A percentile compares a stretch with the other conserved stretches of the same genome.
Conservation (phyloP, 2,329 filamentous ascomycete species). For the Lasiodiplodia theobromae region DNA sequence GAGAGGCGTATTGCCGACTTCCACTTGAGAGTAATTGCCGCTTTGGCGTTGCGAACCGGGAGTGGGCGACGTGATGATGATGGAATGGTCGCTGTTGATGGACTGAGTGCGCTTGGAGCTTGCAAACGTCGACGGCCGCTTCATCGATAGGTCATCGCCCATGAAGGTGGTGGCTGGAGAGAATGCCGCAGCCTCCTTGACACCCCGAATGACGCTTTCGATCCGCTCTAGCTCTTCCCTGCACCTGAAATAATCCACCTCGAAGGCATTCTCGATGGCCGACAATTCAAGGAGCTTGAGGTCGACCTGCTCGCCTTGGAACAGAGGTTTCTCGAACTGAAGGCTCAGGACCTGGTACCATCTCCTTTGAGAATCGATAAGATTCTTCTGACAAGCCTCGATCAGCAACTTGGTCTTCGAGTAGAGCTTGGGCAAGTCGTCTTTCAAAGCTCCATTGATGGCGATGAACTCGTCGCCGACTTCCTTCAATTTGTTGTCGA, state of each 20-base stretch:
- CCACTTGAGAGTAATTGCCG: constrained; percentile 29
- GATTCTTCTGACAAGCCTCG: constrained; percentile 80
- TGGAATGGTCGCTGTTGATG: constrained; percentile 48
- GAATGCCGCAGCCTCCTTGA: constrained; percentile 73
- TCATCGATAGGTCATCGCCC: constrained; percentile 47
- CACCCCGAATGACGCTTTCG: constrained; percentile 77
- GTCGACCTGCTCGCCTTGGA: constrained; percentile 42
- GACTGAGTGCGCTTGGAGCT: constrained; percentile 52
- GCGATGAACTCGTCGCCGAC: constrained; percentile 88
- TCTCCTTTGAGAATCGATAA: constrained; percentile 80
- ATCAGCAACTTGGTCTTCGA: constrained; percentile 81
- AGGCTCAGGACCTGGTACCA: constrained; percentile 84
- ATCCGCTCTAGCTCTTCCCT: constrained; percentile 72
- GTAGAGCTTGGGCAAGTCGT: constrained; percentile 87
- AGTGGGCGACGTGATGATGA: constrained; percentile 24
- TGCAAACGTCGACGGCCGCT: constrained; percentile 48
- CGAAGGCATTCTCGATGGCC: constrained; percentile 80
- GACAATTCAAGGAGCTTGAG: constrained; percentile 69
- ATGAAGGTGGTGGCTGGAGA: constrained; percentile 58
- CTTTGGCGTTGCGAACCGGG: constrained; percentile 22
- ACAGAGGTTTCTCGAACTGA: constrained; percentile 60
- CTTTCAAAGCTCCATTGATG: constrained; percentile 90
- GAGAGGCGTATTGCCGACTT: constrained; percentile 60
- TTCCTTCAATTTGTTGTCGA: constrained; percentile 84
- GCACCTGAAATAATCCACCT: constrained; percentile 77